Conservation (phyloP, 257 asterid species). For the Oldenlandia corymbosa region DNA sequence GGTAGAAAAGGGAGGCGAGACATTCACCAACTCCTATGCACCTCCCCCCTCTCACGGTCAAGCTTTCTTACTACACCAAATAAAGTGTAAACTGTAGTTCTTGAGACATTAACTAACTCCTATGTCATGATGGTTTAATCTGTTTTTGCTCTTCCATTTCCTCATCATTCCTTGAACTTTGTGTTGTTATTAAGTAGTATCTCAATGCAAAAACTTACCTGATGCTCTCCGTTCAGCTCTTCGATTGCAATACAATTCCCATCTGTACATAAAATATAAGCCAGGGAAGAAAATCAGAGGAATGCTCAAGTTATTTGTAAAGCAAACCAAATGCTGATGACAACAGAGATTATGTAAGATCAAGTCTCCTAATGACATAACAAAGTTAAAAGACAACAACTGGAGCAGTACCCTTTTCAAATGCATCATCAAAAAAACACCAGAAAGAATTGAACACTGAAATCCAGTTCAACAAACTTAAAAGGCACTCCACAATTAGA, state of each 20-base stretch:
- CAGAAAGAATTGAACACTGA: background rate
- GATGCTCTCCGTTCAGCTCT: background rate
- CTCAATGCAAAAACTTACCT: slow-evolving; percentile 11
- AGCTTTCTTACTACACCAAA: background rate
- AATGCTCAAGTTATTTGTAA: background rate
- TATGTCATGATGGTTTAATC: background rate
- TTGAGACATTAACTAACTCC: background rate
- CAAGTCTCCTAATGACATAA: background rate
- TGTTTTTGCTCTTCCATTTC: background rate
- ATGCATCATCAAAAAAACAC: too few species aligned
- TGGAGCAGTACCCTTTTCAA: background rate
- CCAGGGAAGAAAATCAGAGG: slow-evolving; percentile 2
- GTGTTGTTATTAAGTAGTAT: background rate
- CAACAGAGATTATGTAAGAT: background rate
- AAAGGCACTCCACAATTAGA: background rate
- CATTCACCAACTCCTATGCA: too few species aligned
- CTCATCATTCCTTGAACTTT: background rate
- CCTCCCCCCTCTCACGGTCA: background rate
- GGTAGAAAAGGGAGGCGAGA: too few species aligned
- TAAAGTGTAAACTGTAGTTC: too few species aligned
- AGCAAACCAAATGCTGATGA: background rate
- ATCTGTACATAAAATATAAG: slow-evolving; percentile 8
- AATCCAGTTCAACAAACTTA: background rate
- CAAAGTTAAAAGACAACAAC: background rate
- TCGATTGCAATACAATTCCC: background rate